Conservation (phyloP, 139 green algal genomes). For the Chlamydomonas schloesseri region DNA sequence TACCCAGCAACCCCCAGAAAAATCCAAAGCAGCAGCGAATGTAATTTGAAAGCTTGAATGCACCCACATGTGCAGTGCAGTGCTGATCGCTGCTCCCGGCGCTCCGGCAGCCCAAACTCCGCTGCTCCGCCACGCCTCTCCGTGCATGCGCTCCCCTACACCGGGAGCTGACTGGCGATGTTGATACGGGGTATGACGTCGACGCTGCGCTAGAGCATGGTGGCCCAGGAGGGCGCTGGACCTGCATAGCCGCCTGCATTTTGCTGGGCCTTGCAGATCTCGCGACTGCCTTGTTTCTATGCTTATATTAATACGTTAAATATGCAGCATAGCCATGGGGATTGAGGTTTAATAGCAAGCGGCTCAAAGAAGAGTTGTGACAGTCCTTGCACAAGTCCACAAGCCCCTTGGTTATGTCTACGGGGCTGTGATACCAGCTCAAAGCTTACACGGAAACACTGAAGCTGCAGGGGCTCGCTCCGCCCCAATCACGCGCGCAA, state of each 20-base stretch:
- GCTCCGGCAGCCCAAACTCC: background rate
- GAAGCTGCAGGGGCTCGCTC: too few relatives aligned
- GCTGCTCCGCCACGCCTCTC: background rate
- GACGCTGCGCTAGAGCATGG: background rate
- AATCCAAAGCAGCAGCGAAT: background rate
- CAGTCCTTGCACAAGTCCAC: too few relatives aligned
- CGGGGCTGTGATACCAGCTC: too few relatives aligned
- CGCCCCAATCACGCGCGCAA: too few relatives aligned
- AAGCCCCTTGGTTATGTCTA: too few relatives aligned
- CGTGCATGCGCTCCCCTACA: background rate
- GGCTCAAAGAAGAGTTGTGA: too few relatives aligned
- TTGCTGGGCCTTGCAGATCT: background rate
- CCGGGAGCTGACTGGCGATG: background rate
- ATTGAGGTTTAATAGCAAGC: too few relatives aligned
- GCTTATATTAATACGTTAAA: too few relatives aligned
- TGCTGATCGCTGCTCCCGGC: background rate
- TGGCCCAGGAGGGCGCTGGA: background rate
- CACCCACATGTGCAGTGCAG: background rate
- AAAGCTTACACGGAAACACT: too few relatives aligned
- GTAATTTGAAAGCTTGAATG: background rate
- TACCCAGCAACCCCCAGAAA: background rate
- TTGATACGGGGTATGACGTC: background rate
- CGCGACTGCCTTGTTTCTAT: background rate
- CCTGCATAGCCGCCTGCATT: slow-evolving; percentile 21
- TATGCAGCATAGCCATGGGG: too few relatives aligned